Evolutionary conservation across 2,329 filamentous ascomycete species (phyloP).

Genomic region (Colletotrichum coccodes): DNA sequence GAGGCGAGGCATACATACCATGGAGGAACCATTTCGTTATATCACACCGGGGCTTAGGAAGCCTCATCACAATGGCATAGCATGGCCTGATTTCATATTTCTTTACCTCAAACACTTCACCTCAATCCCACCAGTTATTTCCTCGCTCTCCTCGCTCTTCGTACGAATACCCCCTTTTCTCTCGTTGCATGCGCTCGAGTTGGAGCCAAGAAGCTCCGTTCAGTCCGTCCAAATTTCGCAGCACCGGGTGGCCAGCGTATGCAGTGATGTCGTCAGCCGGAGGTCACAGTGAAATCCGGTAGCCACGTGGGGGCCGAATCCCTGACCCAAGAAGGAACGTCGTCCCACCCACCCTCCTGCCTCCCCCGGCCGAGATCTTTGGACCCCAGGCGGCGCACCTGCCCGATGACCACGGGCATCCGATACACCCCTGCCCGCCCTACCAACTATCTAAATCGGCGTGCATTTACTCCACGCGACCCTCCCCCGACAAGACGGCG

Average conservation of each 20-base stretch:
- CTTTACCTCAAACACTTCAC: background rate
- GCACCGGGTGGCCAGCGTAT: background rate
- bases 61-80: slow-evolving; percentile 1
- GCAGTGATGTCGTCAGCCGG: background rate
- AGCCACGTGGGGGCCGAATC: background rate
- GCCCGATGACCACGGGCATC: background rate
- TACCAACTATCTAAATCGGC: background rate
- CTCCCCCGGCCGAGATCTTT: background rate
- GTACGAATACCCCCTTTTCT: slow-evolving; percentile 22
- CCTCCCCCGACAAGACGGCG: background rate
- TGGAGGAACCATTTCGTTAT: slow-evolving; percentile 21
- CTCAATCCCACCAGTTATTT: background rate
- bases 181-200: background rate
- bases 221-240: background rate
- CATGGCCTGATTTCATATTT: background rate
- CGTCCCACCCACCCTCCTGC: background rate
- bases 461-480: background rate
- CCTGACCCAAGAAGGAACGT: background rate
- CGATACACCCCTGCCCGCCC: background rate
- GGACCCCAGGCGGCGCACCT: background rate
- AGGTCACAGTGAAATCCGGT: background rate
- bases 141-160: background rate
- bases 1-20: slow-evolving; percentile 17
- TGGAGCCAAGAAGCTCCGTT: slow-evolving; percentile 4
- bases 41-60: background rate